Evolutionary conservation across 441 rosid species (phyloP), one percentile per base, ranked within the genome.

Genomic region (Adansonia rubrostipa): DNA sequence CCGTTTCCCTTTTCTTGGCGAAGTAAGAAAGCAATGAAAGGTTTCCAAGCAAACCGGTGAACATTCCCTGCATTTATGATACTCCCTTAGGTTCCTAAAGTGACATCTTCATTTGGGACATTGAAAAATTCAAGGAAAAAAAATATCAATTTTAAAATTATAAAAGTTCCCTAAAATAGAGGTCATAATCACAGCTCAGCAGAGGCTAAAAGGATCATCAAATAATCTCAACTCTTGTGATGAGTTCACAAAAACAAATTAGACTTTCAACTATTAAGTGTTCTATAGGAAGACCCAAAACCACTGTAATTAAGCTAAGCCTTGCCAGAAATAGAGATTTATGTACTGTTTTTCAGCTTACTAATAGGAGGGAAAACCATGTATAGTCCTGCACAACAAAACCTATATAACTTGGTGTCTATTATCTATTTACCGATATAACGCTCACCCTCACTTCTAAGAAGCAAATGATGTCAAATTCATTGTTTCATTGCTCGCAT

Each of bases 41-140:
- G 85, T 93, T 95, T 51, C 98, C 99, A 67, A 95, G 87, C 84
- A 95, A 80, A 67, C 97, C 97, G 65, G 95, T 90, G 65, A 95
- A 78, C 99, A 93, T 92, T 36, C 94, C 96, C 99, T 95, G 95
- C 77, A 86, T 62, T 73, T 69, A 74, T 71, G 62, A 53, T 19
- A 53, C 45, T 10, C 66, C 64, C 28, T 54, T 54, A 58, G 17
- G 33, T 54, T 54, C 47, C 47, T 50, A 40, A 57, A 14, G 7
- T 53, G 61, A 33, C 44, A 44, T 54, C 48, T 72, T 57, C 24
- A 36, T 54, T 72, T 57, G 47, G 24, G 24, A 20, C 42, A 6
- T 9, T 22, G 6, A 47, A 47, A 48, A 48, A 19, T 28, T 11
- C 33, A 14, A 60, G 9, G 17, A 70, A 70, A 48, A 33, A 50